Evolutionary conservation across 2,329 filamentous ascomycete genomes (phyloP).

Genomic region (Penicillium crustosum): DNA sequence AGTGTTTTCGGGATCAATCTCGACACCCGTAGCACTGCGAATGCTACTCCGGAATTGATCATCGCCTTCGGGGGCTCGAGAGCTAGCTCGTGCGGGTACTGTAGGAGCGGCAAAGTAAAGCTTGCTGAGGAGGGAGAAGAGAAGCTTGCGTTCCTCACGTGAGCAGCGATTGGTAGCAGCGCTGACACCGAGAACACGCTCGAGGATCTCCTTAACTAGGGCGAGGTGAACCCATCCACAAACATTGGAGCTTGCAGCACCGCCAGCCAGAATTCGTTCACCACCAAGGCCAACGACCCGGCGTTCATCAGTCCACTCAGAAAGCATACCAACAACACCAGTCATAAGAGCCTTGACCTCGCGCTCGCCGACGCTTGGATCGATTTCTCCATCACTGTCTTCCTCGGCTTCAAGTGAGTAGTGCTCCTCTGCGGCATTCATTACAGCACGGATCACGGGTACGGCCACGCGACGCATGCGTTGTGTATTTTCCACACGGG

Average conservation of each 20-base stretch:
- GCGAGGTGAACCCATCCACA: slow-evolving; percentile 78
- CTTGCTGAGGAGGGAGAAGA: slow-evolving; percentile 77
- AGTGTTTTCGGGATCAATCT: slow-evolving; percentile 52
- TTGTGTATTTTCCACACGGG: slow-evolving; percentile 75
- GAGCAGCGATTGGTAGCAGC: slow-evolving; percentile 36
- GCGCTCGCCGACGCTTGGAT: slow-evolving; percentile 71
- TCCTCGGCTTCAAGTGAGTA: slow-evolving; percentile 72
- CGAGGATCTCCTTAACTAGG: slow-evolving; percentile 74
- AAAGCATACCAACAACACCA: slow-evolving; percentile 74
- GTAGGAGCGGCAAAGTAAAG: slow-evolving; percentile 71
- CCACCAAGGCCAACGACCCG: slow-evolving; percentile 66
- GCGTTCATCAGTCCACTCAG: slow-evolving; percentile 93
- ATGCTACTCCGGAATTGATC: slow-evolving; percentile 57
- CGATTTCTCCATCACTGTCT: slow-evolving; percentile 70
- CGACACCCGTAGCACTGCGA: slow-evolving; percentile 50
- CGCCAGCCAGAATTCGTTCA: slow-evolving; percentile 45
- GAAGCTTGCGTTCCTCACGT: slow-evolving; percentile 79
- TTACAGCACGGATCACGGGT: slow-evolving; percentile 70
- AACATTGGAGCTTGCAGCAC: slow-evolving; percentile 55
- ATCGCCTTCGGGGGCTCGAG: slow-evolving; percentile 56
- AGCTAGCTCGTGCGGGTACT: slow-evolving; percentile 45
- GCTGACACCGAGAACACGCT: slow-evolving; percentile 62
- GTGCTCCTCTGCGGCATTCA: slow-evolving; percentile 59
- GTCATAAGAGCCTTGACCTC: slow-evolving; percentile 58
- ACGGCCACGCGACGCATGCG: slow-evolving; percentile 75